Conservation (phyloP, 108 stramenopile genomes). For the Cylindrotheca closterium region DNA sequence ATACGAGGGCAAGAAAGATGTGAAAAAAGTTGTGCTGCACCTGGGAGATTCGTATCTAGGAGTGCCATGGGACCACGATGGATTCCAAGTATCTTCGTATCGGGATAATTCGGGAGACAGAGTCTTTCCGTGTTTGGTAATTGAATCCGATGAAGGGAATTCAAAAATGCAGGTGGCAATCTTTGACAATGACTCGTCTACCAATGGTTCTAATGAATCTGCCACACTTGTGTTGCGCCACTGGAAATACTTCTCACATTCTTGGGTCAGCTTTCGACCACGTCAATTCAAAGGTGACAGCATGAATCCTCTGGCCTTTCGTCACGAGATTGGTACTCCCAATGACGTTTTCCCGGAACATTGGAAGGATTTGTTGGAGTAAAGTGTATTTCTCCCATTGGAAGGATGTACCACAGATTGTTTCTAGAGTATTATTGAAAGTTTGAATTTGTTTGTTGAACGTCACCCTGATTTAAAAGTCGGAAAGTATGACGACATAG, state of each 20-base stretch:
- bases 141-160: background rate
- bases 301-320: constrained; percentile 32
- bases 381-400: background rate
- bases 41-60: constrained; percentile 1
- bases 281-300: constrained; percentile 37
- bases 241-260: background rate
- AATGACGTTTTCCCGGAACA: constrained; percentile 41
- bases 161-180: too few relatives aligned
- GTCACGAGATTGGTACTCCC: constrained; percentile 42
- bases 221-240: background rate
- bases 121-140: constrained; percentile 8
- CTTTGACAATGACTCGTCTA: too few relatives aligned
- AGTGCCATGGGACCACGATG: constrained; percentile 6
- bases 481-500: too few relatives aligned
- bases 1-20: background rate
- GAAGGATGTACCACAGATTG: background rate
- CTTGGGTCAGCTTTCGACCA: constrained; percentile 15
- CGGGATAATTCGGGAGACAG: background rate
- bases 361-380: constrained; percentile 33
- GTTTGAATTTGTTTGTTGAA: too few relatives aligned
- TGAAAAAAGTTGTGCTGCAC: background rate
- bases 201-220: too few relatives aligned
- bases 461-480: too few relatives aligned
- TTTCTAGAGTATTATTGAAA: background rate
- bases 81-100: constrained; percentile 5